These are phyloP conservation scores for cucumber (Cucumis sativus) DNA, from an alignment of 306 rosid species.

Conservation along the genomic window Cucumber_9930_V3 NC_026655.2:6982501-6983000, in stretches of 20 bases:
- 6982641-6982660: not conserved
- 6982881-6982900: not conserved
- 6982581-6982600: not conserved
- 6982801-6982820: too few relatives aligned
- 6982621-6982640: not conserved
- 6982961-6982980: constrained; percentile 56
- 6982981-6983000: constrained; percentile 67
- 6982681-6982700: not conserved
- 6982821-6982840: too few relatives aligned
- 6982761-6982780: too few relatives aligned
- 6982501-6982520: not conserved
- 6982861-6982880: not conserved
- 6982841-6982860: too few relatives aligned
- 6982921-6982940: constrained; percentile 55
- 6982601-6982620: not conserved
- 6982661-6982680: not conserved
- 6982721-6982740: not conserved
- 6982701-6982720: not conserved
- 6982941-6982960: constrained; percentile 69
- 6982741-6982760: too few relatives aligned
- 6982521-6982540: not conserved
- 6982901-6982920: constrained; percentile 36
- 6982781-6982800: too few relatives aligned
- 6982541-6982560: not conserved
- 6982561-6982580: not conserved